phyloP scores from a whole-genome alignment of 2,329 filamentous ascomycete genomes.

The Periconia digitata region DNA sequence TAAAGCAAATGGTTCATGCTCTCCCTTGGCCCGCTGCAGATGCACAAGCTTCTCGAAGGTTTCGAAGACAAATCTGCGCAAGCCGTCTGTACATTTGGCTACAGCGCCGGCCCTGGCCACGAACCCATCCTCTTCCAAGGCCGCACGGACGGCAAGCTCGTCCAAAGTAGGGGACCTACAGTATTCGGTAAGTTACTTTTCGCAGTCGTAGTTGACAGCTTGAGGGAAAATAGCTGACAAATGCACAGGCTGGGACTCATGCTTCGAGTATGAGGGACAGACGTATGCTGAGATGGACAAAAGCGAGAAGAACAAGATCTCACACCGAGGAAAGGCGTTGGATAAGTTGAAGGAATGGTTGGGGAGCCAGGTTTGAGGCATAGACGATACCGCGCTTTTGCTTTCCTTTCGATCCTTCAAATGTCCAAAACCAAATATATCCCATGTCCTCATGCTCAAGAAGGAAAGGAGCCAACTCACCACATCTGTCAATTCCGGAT shows the following conservation, averaged over 20 bases:
- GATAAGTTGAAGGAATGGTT: constrained; percentile 85
- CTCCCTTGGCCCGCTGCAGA: constrained; percentile 75
- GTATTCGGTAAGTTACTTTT: constrained; percentile 70
- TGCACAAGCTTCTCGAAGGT: constrained; percentile 86
- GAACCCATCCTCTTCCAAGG: constrained; percentile 91
- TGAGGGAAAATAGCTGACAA: constrained; percentile 8
- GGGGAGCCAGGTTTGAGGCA: constrained; percentile 45
- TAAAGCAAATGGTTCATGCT: constrained; percentile 90
- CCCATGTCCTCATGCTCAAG: background rate
- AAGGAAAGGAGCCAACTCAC: background rate
- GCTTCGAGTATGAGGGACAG: constrained; percentile 86
- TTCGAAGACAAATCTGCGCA: constrained; percentile 90
- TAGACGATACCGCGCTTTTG: no score
- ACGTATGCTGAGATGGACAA: constrained; percentile 98
- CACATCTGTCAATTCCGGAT: background rate
- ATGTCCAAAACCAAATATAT: background rate
- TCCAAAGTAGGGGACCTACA: constrained; percentile 75
- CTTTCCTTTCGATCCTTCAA: no score
- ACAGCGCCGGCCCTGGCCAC: constrained; percentile 80
- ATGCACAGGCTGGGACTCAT: constrained; percentile 82
- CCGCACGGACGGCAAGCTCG: constrained; percentile 81
- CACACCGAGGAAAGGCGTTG: constrained; percentile 85
- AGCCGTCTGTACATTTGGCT: constrained; percentile 95
- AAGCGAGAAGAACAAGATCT: constrained; percentile 84
- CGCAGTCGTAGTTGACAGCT: background rate